phyloP scores from a whole-genome alignment of 768 basidiomycete genomes.

The Termitomyces sp. region DNA sequence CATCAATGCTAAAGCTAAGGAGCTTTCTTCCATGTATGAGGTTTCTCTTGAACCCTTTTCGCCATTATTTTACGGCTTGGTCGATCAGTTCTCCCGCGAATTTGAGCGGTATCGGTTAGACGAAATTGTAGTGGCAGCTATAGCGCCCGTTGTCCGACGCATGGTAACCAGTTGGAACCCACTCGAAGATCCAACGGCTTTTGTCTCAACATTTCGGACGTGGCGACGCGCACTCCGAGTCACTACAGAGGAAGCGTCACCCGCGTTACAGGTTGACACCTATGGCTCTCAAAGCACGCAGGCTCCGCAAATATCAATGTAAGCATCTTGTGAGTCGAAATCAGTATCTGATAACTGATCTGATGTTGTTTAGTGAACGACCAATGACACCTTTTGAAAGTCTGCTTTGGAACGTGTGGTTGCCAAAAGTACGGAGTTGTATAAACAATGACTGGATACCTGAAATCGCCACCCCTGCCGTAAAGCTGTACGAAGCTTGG shows the following conservation, averaged over 20 bases:
- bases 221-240: constrained; percentile 71
- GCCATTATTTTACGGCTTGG: constrained; percentile 66
- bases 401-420: constrained; percentile 91
- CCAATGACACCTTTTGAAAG: constrained; percentile 96
- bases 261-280: constrained; percentile 43
- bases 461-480: constrained; percentile 62
- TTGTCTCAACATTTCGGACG: constrained; percentile 58
- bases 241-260: constrained; percentile 36
- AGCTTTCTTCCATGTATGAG: constrained; percentile 62
- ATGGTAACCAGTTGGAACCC: constrained; percentile 81
- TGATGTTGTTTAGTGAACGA: constrained; percentile 34
- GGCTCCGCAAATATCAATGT: constrained; percentile 29
- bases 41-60: constrained; percentile 70
- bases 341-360: background rate
- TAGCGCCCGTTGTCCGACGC: constrained; percentile 75
- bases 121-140: constrained; percentile 89
- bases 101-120: constrained; percentile 79
- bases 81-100: constrained; percentile 64
- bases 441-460: constrained; percentile 96
- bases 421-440: constrained; percentile 88
- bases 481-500: constrained; percentile 88
- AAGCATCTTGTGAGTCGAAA: constrained; percentile 15
- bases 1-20: constrained; percentile 59
- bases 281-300: constrained; percentile 44
- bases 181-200: constrained; percentile 63